phyloP scores from a whole-genome alignment of 2,329 filamentous ascomycete species.

The Pseudogymnoascus sp. region DNA sequence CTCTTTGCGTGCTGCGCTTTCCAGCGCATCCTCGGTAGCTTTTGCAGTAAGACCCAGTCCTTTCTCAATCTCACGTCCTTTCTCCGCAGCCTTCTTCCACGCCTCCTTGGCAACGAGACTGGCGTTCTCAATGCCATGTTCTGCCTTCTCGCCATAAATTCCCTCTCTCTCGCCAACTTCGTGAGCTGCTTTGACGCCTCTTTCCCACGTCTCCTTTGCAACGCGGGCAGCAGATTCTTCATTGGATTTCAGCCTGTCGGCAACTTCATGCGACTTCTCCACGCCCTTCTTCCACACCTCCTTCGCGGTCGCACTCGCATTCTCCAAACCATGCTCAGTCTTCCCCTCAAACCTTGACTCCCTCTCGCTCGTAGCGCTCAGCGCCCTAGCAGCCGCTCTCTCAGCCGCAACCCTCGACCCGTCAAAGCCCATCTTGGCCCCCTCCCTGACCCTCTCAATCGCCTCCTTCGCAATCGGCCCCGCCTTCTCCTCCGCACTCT shows the following conservation, averaged over 20 bases:
- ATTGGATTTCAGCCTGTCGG: background rate
- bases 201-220: background rate
- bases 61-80: background rate
- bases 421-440: slow-evolving; percentile 22
- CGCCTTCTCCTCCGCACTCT: slow-evolving; percentile 24
- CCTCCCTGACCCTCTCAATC: slow-evolving; percentile 32
- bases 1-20: background rate
- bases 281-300: slow-evolving; percentile 6
- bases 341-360: slow-evolving; percentile 16
- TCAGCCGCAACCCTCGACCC: slow-evolving; percentile 25
- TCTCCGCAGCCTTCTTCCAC: background rate
- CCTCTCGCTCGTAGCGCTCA: slow-evolving; percentile 18
- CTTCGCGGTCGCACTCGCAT: slow-evolving; percentile 17
- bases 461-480: slow-evolving; percentile 30
- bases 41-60: background rate
- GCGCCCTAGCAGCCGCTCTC: slow-evolving; percentile 18
- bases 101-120: slow-evolving; percentile 15
- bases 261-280: slow-evolving; percentile 7
- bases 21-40: background rate
- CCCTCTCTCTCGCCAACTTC: background rate
- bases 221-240: background rate
- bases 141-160: background rate
- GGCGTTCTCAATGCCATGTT: slow-evolving; percentile 14
- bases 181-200: background rate
- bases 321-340: slow-evolving; percentile 11